Percentiles rank a stretch among this genome's conserved stretches.
phyloP scores from a whole-genome alignment of 306 rosid species.

The Gastrolobium bilobum region DNA sequence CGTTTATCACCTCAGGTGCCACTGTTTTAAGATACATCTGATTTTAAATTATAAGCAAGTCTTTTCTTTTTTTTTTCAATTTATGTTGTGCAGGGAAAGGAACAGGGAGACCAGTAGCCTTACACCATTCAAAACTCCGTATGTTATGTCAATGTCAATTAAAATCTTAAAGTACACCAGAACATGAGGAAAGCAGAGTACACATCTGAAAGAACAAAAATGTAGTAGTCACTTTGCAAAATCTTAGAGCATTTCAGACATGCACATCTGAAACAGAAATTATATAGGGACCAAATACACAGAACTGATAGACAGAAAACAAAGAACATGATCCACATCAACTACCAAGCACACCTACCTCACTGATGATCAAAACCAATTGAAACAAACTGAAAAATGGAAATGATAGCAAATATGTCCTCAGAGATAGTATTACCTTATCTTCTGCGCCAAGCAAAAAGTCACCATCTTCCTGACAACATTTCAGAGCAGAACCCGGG shows the following conservation, averaged over 20 bases:
- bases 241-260: conserved; percentile 17
- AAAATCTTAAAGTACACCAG: conserved; percentile 10
- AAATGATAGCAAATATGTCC: conserved; percentile 32
- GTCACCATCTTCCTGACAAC: conserved; percentile 88
- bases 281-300: conserved; percentile 19
- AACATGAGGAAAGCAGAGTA: conserved; percentile 26
- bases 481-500: conserved; percentile 48
- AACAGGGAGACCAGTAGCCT: conserved; percentile 29
- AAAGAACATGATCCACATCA: conserved; percentile 10
- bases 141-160: conserved; percentile 2
- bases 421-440: conserved; percentile 61
- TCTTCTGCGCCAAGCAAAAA: conserved; percentile 83
- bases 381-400: conserved; percentile 29
- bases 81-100: neutral
- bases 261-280: conserved; percentile 8
- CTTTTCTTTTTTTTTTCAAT: neutral
- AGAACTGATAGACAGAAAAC: neutral
- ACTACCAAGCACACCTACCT: conserved; percentile 29
- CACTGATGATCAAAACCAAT: conserved; percentile 36
- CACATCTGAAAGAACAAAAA: conserved; percentile 29
- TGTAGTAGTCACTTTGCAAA: neutral
- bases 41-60: conserved; percentile 27
- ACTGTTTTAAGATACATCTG: conserved; percentile 7
- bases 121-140: conserved; percentile 11
- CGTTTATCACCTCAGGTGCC: neutral